Percentiles rank a stretch among this genome's conserved stretches.
phyloP scores from a whole-genome alignment of 306 rosid species.

The Oemleria cerasiformis region DNA sequence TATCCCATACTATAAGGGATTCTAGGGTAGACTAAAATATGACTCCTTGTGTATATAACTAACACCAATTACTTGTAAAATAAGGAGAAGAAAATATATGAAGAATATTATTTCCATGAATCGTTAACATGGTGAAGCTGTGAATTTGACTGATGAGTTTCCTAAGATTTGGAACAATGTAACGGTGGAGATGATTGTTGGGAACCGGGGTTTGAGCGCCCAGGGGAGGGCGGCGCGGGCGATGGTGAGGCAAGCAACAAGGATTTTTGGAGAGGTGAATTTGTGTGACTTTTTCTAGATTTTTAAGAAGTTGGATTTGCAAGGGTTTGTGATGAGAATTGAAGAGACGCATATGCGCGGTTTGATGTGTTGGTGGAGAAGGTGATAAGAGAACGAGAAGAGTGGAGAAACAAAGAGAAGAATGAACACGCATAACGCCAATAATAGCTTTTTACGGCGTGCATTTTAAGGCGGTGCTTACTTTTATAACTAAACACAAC shows the following conservation, averaged over 20 bases:
- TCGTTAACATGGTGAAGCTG: conserved; percentile 18
- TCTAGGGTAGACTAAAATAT: too few species aligned
- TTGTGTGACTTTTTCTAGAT: conserved; percentile 28
- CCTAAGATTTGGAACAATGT: conserved; percentile 37
- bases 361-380: conserved; percentile 39
- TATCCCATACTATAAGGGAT: too few species aligned
- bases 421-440: too few species aligned
- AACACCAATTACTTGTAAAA: too few species aligned
- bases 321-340: conserved; percentile 33
- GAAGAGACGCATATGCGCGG: conserved; percentile 14
- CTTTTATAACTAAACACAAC: too few species aligned
- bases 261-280: conserved; percentile 40
- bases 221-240: neutral
- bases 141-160: conserved; percentile 34
- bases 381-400: conserved; percentile 30
- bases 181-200: conserved; percentile 37
- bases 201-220: conserved; percentile 1
- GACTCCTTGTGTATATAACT: too few species aligned
- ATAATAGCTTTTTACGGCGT: too few species aligned
- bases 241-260: conserved; percentile 28
- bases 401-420: conserved; percentile 24
- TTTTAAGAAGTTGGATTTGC: conserved; percentile 28
- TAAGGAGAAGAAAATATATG: too few species aligned
- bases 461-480: too few species aligned
- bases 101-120: too few species aligned